Evolutionary conservation across 2,329 filamentous ascomycete genomes (phyloP).

Genomic region (Fusarium oligoseptatum): DNA sequence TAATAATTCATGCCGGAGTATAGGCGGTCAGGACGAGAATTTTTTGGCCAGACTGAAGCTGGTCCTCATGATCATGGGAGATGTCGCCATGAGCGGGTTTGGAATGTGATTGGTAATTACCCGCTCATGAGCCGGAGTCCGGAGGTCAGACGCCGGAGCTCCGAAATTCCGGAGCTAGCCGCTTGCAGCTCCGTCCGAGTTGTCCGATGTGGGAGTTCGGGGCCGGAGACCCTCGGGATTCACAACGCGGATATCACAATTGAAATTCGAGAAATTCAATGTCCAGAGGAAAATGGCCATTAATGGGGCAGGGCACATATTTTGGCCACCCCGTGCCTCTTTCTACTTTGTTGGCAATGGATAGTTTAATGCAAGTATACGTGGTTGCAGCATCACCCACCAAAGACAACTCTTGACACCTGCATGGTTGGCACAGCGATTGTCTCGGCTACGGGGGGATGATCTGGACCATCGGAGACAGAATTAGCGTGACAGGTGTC

Average conservation of each 20-base stretch:
- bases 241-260: not conserved
- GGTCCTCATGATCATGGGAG: slow-evolving; percentile 3
- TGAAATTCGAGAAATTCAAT: not conserved
- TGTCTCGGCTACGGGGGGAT: slow-evolving; percentile 20
- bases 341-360: not conserved
- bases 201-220: not conserved
- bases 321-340: not conserved
- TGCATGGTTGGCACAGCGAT: slow-evolving; percentile 15
- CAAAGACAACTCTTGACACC: not conserved
- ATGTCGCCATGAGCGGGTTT: slow-evolving; percentile 26
- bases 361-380: not conserved
- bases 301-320: not conserved
- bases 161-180: slow-evolving; percentile 17
- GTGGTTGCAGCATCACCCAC: not conserved
- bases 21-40: not conserved
- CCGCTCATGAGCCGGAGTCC: not conserved
- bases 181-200: slow-evolving; percentile 9
- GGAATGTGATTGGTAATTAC: slow-evolving; percentile 24
- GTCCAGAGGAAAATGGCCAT: not conserved
- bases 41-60: not conserved
- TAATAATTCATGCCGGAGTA: not conserved
- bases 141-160: slow-evolving; percentile 13
- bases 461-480: not conserved
- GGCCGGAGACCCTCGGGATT: not conserved
- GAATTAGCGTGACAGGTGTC: slow-evolving; percentile 23